Conservation (phyloP, 352 stramenopile genomes). For the Plasmopara muralis region DNA sequence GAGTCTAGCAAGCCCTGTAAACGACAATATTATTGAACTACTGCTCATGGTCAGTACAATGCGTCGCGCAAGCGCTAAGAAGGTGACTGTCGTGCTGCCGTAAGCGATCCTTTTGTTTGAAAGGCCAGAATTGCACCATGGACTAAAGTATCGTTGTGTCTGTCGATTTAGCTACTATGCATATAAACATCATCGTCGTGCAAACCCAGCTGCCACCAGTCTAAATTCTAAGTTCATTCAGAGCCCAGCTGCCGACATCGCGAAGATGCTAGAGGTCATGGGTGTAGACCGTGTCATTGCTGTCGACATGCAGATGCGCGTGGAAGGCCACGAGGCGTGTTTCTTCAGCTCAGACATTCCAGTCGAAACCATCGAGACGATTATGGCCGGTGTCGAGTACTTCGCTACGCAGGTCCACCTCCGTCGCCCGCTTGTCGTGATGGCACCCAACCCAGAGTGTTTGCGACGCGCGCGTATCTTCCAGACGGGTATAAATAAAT, state of each 20-base stretch:
- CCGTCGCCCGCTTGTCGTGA: constrained; percentile 73
- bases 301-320: constrained; percentile 89
- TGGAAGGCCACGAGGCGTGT: constrained; percentile 82
- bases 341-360: constrained; percentile 90
- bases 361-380: constrained; percentile 91
- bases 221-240: constrained; percentile 91
- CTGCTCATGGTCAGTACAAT: constrained; percentile 93
- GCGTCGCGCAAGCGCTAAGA: constrained; percentile 89
- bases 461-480: constrained; percentile 79
- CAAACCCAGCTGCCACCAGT: constrained; percentile 78
- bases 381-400: constrained; percentile 88
- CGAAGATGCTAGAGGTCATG: constrained; percentile 93
- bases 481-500: constrained; percentile 83
- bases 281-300: constrained; percentile 91
- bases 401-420: constrained; percentile 83
- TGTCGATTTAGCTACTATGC: constrained; percentile 69
- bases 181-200: constrained; percentile 90
- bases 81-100: constrained; percentile 91
- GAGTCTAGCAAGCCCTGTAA: constrained; percentile 87
- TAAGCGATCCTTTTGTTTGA: constrained; percentile 31
- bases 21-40: constrained; percentile 94
- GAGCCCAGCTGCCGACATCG: constrained; percentile 80
- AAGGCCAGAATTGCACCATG: background rate
- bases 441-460: constrained; percentile 86
- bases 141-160: constrained; percentile 7